Percentiles rank a stretch among this genome's conserved stretches.
phyloP scores from a whole-genome alignment of 1,284 basidiomycete species.

The Rhodotorula sp. region DNA sequence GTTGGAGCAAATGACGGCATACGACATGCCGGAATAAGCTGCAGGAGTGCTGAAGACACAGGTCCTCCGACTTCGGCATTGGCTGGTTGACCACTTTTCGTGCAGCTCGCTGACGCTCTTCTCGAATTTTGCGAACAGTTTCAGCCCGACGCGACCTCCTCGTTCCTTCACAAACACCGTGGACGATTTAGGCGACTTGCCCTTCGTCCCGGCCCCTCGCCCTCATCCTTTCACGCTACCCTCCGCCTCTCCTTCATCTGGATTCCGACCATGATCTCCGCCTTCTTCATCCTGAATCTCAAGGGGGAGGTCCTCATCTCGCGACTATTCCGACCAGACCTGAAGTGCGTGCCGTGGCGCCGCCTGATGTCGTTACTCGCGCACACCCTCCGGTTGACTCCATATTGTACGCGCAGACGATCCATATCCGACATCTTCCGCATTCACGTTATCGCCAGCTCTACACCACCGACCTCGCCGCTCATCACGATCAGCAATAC shows the following conservation, averaged over 20 bases:
- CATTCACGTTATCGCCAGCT: conserved; percentile 93
- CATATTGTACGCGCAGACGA: conserved; percentile 59
- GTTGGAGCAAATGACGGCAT: no score
- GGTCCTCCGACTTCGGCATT: no score
- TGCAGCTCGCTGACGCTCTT: no score
- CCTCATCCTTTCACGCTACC: neutral
- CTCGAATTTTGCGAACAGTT: no score
- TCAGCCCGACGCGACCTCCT: no score
- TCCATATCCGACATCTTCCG: conserved; percentile 97
- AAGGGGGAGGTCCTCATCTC: conserved; percentile 81
- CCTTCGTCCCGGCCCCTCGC: neutral
- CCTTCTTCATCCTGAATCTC: conserved; percentile 42
- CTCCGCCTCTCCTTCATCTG: neutral
- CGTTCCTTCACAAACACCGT: no score
- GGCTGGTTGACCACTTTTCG: no score
- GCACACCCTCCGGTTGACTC: neutral
- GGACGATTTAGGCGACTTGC: neutral
- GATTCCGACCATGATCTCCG: conserved; percentile 30
- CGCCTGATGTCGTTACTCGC: no score
- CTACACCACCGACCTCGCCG: conserved; percentile 70
- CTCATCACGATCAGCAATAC: conserved; percentile 98
- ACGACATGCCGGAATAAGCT: no score
- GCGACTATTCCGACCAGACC: conserved; percentile 83
- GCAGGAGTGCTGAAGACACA: no score
- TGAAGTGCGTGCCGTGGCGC: conserved; percentile 65